These are phyloP conservation scores for Globisporangium takayamanum DNA, from an alignment of 352 stramenopile species.

Conservation along the genomic window DNA sequence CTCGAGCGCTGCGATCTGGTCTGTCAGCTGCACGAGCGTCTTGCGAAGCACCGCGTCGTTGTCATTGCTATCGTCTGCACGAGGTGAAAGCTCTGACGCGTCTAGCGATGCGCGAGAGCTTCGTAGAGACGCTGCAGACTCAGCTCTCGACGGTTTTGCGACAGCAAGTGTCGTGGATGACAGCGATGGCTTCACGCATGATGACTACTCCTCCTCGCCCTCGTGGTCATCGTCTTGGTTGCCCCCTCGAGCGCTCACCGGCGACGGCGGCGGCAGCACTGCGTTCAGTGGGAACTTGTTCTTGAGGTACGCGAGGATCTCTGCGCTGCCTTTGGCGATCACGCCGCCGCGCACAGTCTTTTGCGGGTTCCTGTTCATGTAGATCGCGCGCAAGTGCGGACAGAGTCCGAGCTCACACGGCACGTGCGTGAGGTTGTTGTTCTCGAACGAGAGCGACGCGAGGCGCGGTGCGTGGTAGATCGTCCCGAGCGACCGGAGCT, in stretches of 20 bases:
- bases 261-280: slow-evolving; percentile 13
- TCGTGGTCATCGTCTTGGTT: slow-evolving; percentile 7
- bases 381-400: slow-evolving; percentile 53
- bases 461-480: slow-evolving; percentile 59
- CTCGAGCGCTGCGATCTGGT: slow-evolving; percentile 50
- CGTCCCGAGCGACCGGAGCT: slow-evolving; percentile 48
- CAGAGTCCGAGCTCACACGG: slow-evolving; percentile 64
- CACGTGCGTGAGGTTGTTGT: slow-evolving; percentile 69
- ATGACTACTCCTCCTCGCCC: background rate
- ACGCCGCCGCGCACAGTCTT: slow-evolving; percentile 64
- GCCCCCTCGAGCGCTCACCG: background rate
- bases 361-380: slow-evolving; percentile 84
- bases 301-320: slow-evolving; percentile 72
- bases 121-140: background rate
- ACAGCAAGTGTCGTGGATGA: background rate
- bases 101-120: too few species aligned
- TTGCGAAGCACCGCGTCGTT: background rate
- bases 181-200: background rate
- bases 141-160: background rate
- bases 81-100: too few species aligned
- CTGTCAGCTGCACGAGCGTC: slow-evolving; percentile 21
- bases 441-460: slow-evolving; percentile 74
- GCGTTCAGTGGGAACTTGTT: slow-evolving; percentile 61
- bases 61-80: too few species aligned
- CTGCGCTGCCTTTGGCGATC: slow-evolving; percentile 69